Evolutionary conservation across 331 rosid species (phyloP), one percentile per base, ranked within the genome.

Genomic region (Acacia pycnantha): DNA sequence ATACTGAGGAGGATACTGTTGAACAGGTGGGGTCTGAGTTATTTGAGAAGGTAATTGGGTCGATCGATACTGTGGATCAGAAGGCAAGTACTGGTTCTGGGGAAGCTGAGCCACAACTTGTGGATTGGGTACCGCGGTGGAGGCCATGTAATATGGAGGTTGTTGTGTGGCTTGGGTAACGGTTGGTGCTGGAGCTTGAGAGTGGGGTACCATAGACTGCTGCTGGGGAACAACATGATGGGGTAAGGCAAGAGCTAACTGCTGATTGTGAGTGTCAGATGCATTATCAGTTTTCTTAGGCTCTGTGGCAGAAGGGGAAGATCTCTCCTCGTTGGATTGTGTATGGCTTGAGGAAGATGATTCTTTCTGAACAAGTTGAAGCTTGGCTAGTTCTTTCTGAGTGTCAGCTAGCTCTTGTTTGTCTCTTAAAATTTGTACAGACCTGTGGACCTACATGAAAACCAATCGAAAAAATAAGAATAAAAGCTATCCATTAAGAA

Each of bases 331-430:
- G 59, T 83, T 92, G 69, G 92, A 81, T 61, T 93, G 97, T 1
- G 92, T 84, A 84, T 91, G 97, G 82, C 69, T 89, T n/a, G 97
- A 82, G 15, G 95, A 87, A 79, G 93, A 87, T 69, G 99, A 91
- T 73, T 90, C 99, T 76, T 90, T 95, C 84, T 89, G 99, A 2
- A 81, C 93, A 80, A 86, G 93, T 85, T 95, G 99, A 88, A 92
- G 97, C 88, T 96, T 96, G 79, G 98, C 97, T 65, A 96, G 74
- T 80, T 96, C 98, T 84, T 94, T 96, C 83, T 96, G 98, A 56
- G 99, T 86, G 54, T 96, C 99, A 21, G 95, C 95, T 26, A 96
- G 93, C 81, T 96, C 99, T 88, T 96, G 99, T 82, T 94, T 96
- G 92, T 96, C 99, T 88, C 97, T 89, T 74, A 96, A 82, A 77